Conservation (phyloP, 805 yeast species). For the Debaryomyces maramus region DNA sequence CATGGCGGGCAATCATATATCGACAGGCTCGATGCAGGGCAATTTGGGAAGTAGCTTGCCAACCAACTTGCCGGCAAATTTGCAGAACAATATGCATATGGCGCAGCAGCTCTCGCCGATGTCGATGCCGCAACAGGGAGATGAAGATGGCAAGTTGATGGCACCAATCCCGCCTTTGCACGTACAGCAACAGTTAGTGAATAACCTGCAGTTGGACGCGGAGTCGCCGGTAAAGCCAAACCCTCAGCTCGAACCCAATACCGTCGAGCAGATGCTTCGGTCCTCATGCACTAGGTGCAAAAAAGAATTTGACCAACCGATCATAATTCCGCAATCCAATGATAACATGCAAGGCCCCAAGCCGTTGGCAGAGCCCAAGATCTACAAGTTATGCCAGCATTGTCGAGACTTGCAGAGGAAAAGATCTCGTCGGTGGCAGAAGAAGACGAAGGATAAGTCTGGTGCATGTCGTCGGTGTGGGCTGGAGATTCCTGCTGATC, state of each 20-base stretch:
- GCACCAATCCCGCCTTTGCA: slow-evolving; percentile 45
- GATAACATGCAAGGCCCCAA: slow-evolving; percentile 19
- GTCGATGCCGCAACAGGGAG: not conserved
- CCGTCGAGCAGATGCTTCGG: slow-evolving; percentile 29
- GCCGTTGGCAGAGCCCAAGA: slow-evolving; percentile 40
- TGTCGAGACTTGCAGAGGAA: slow-evolving; percentile 65
- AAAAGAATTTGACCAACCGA: slow-evolving; percentile 52
- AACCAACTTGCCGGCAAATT: no score
- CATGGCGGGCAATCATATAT: not conserved
- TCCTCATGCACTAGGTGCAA: slow-evolving; percentile 58
- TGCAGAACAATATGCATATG: not conserved
- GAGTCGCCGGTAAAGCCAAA: slow-evolving; percentile 1
- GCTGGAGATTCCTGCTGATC: slow-evolving; percentile 48
- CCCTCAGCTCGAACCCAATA: not conserved
- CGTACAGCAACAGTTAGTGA: slow-evolving; percentile 40
- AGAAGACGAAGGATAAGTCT: slow-evolving; percentile 54
- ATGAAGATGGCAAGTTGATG: slow-evolving; percentile 6
- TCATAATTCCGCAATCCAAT: slow-evolving; percentile 30
- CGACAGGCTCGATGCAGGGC: not conserved
- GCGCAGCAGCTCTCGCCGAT: not conserved
- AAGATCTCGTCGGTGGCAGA: slow-evolving; percentile 65
- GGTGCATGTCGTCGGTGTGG: slow-evolving; percentile 72
- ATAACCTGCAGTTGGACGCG: slow-evolving; percentile 9
- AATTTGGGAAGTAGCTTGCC: no score
- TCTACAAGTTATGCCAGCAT: slow-evolving; percentile 59